Evolutionary conservation across 2,329 filamentous ascomycete species (phyloP), one percentile per base, ranked within the genome.

Genomic region (Botrytis byssoidea): DNA sequence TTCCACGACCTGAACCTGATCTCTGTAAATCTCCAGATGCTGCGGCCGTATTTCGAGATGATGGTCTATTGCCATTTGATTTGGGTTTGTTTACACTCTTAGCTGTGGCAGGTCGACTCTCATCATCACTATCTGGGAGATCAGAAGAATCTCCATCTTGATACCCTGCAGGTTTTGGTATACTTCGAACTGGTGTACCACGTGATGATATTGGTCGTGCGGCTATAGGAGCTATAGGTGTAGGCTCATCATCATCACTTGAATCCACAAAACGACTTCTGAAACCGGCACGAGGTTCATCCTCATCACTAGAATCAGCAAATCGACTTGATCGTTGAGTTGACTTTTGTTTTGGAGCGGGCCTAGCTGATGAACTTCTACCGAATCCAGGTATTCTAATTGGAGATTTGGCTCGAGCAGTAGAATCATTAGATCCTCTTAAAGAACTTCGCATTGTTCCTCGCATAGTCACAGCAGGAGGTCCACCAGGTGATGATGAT

Each of bases 401-500:
- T 18, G 76, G 73, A 8, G 77, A 78, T 73, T 77, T 79, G 1
- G 72, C 68, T 42, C 75, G 72, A 25, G 74, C 25, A 57, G 78
- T 75, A 20, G 74, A 72, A 18, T 74, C 57, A 16, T 73, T 66
- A 85, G 81, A 61, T 9, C 51, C 48, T 44, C 66, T 48, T n/a
- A 70, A 37, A 83, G 84, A 66, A 85, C 81, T 44, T 80, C 82
- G 40, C 77, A 80, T 77, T 25, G 78, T 79, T 22, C 37, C 75
- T 82, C 85, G 74, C 82, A 81, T 68, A 7, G 29, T 55, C 81
- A 83, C 51, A 16, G 89, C 88, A 10, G 51, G 48, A 22, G 66
- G 29, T 25, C 87, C 87, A 1, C 88, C 84, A 0, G 92, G 93
- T 2, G 92, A 95, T 59, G 92, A 77, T 0, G 92, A 92, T 44